Evolutionary conservation across 2,329 filamentous ascomycete species (phyloP), one percentile per base, ranked within the genome.

Genomic region (Colletotrichum shisoi): DNA sequence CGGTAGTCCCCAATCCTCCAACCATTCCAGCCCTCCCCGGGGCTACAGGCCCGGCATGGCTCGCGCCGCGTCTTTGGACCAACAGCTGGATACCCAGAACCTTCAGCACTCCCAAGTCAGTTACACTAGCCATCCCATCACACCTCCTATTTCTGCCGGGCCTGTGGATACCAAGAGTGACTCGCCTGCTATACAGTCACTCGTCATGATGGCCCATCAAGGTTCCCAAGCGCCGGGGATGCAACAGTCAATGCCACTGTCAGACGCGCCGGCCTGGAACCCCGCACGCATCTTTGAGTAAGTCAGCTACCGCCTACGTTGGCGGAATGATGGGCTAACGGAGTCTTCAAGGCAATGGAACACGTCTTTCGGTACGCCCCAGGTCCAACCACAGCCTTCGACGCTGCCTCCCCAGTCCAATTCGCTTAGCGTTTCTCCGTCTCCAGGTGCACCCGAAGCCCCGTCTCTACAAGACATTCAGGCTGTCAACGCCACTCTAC

Each of bases 241-340:
- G 69, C 74, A 81, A 45, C 81, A 85, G 67, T 81, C 83, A 51
- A 82, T 92, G 76, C 79, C 85, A 52, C 78, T 91, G 74, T 81
- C 87, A 71, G 90, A 91, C 68, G 84, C 87, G 54, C 83, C 85
- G 27, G 80, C 84, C 63, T 97, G 93, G 93, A 96, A 97, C 73
- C 94, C 93, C 27, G 87, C 91, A 39, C 87, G 90, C 67, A 93
- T 97, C 71, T 94, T 96, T 84, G 92, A 94, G 93, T 96, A 86
- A 84, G 92, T 86, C 48, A 11, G 9, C 13, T 6, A 19, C 24
- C 3, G 13, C 19, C 3, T n/a, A 13, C 8, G 21, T 6, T 42
- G 19, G 12, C 6, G 44, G 13, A 24, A 7, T 12, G 24, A 54
- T 9, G 51, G 37, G 51, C 69, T 75, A 69, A 73, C 62, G 40